Conservation (phyloP, 768 basidiomycete species). For the Exsudoporus frostii region DNA sequence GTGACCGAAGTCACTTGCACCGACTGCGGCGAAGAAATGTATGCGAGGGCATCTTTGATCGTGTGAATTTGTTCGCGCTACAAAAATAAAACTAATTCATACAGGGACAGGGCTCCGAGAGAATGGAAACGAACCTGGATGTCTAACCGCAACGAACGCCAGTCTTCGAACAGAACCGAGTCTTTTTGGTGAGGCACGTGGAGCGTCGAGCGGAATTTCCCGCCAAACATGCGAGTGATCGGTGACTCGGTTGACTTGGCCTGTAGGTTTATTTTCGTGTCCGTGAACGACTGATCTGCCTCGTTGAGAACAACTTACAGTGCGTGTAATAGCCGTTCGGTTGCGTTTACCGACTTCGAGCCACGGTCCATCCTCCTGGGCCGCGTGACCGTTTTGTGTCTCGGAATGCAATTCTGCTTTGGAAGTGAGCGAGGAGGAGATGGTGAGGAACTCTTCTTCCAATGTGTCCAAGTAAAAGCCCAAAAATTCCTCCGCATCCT, state of each 20-base stretch:
- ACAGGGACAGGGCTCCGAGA: not conserved
- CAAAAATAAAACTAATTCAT: not conserved
- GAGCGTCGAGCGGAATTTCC: conserved; percentile 84
- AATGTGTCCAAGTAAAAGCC: conserved; percentile 94
- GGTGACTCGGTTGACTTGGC: conserved; percentile 80
- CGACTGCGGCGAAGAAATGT: conserved; percentile 74
- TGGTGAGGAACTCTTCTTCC: conserved; percentile 81
- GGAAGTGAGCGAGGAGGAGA: conserved; percentile 53
- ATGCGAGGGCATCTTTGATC: conserved; percentile 77
- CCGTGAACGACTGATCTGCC: not conserved
- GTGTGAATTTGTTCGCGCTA: conserved; percentile 72
- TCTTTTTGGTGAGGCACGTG: conserved; percentile 81
- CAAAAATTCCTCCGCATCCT: conserved; percentile 98
- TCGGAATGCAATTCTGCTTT: conserved; percentile 26
- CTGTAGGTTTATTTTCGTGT: conserved; percentile 35
- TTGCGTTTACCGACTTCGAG: conserved; percentile 91
- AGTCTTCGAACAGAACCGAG: conserved; percentile 86
- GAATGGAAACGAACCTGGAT: conserved; percentile 58
- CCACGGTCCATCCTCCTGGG: conserved; percentile 73
- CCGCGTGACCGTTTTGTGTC: conserved; percentile 8
- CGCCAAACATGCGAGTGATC: conserved; percentile 90
- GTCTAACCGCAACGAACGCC: conserved; percentile 84
- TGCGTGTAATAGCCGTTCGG: conserved; percentile 72
- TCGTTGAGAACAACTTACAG: conserved; percentile 45
- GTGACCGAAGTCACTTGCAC: conserved; percentile 68